Percentiles rank a stretch among this genome's conserved stretches.
Conservation (phyloP, 2,329 filamentous ascomycete species). For the Ophiostoma ips region DNA sequence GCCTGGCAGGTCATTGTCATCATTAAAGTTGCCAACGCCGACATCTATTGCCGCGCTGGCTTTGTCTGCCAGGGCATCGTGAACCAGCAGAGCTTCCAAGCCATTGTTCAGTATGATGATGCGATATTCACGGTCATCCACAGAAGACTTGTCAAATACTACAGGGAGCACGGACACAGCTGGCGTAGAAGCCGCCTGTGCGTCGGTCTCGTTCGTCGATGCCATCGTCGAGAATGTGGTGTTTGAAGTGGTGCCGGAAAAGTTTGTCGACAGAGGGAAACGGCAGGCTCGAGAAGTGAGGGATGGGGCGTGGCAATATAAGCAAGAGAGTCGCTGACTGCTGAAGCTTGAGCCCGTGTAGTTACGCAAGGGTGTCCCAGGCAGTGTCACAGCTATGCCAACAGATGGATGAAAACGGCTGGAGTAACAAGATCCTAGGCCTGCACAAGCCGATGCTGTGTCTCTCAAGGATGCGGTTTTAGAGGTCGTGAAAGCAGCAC, state of each 20-base stretch:
- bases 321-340: not conserved
- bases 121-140: slow-evolving; percentile 78
- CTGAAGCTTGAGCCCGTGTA: not conserved
- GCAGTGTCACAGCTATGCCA: slow-evolving; percentile 1
- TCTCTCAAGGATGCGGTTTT: not conserved
- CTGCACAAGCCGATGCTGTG: slow-evolving; percentile 1
- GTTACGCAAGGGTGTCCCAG: not conserved
- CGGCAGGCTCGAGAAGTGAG: not conserved
- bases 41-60: slow-evolving; percentile 91
- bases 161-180: slow-evolving; percentile 40
- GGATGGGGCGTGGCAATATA: not conserved
- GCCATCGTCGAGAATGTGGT: slow-evolving; percentile 2
- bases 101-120: slow-evolving; percentile 76
- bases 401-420: not conserved
- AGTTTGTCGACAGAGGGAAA: not conserved
- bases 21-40: slow-evolving; percentile 90
- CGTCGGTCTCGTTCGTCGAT: not conserved
- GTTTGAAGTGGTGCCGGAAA: not conserved
- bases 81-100: slow-evolving; percentile 81
- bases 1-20: slow-evolving; percentile 78
- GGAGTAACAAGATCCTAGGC: not conserved
- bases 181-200: not conserved
- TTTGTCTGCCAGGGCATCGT: slow-evolving; percentile 92
- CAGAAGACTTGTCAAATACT: slow-evolving; percentile 62
- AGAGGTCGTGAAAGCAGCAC: slow-evolving; percentile 2